Base-by-base conservation (phyloP, 2,329 filamentous ascomycete genomes). In the Trichophyton rubrum region DNA sequence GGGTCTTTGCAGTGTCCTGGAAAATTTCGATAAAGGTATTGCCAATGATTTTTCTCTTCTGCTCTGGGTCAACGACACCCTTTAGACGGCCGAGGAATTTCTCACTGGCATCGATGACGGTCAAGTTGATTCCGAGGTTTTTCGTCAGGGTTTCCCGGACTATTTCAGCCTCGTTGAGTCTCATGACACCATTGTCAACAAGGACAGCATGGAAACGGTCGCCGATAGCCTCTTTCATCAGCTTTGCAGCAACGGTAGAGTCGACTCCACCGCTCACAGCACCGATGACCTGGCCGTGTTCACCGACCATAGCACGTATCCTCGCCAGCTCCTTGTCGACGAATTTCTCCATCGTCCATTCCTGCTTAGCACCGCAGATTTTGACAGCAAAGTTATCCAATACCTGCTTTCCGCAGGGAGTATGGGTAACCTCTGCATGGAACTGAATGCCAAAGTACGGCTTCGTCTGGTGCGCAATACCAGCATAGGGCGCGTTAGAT, bases 341-440 rank as follows among this genome's bases (percentile, higher is more conserved):
- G 69, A 97, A 97, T 67, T 87, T 85, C 61, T 78, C 79, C 91
- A 96, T 96, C 2, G 81, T 85, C 92, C 92, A 97, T 70, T 89
- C 82, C 62, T 84, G 81, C 62, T 80, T 75, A 3, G 88, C 89
- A 33, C 83, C 81, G 74, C 91, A 97, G 64, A 97, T 95, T 20
- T 82, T 79, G 62, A 95, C 80, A 11, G 85, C 85, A 69, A 96
- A 97, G 79, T 97, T 97, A 70, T 81, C 76, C 51, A 96, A 79
- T 3, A 96, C 70, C 30, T 87, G 78, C 8, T 72, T 86, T 38
- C 91, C 90, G 60, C 81, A 78, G 7, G 82, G 80, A 0, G 87
- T 90, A 56, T 62, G 84, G 13, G 82, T 85, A 60, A 96, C 82
- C 72, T 96, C 91, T 0, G 91, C 90, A 73, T 96, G 91, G 73